Evolutionary conservation across 2,329 filamentous ascomycete species (phyloP).

Genomic region (Stachybotrys echinatus): DNA sequence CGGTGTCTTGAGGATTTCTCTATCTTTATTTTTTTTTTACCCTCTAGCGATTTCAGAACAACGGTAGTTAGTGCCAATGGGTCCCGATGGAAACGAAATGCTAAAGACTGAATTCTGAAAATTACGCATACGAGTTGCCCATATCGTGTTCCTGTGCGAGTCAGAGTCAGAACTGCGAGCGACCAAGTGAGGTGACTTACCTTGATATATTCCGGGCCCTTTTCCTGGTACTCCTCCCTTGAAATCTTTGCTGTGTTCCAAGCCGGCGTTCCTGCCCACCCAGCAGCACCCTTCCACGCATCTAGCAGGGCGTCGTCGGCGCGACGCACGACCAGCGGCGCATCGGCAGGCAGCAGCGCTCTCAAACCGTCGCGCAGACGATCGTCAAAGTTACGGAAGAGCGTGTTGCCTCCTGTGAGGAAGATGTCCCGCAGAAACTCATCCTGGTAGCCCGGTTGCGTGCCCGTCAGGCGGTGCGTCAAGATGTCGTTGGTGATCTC

Average conservation of each 20-base stretch:
- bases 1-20: background rate
- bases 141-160: conserved; percentile 56
- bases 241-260: conserved; percentile 65
- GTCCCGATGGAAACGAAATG: background rate
- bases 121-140: conserved; percentile 53
- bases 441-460: conserved; percentile 45
- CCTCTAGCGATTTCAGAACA: background rate
- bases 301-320: conserved; percentile 76
- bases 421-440: conserved; percentile 82
- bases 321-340: conserved; percentile 63
- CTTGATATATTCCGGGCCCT: conserved; percentile 91
- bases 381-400: conserved; percentile 84
- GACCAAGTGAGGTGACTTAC: conserved; percentile 33
- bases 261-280: conserved; percentile 64
- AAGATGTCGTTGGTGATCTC: conserved; percentile 91
- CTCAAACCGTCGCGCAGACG: conserved; percentile 68
- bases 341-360: conserved; percentile 64
- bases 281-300: conserved; percentile 88
- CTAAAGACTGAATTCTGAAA: background rate
- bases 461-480: conserved; percentile 65
- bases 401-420: conserved; percentile 85
- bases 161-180: background rate
- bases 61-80: background rate
- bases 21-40: background rate
- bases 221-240: conserved; percentile 81